Base-by-base conservation (phyloP, 169 alveolate genomes). In the Plasmodium gaboni region DNA sequence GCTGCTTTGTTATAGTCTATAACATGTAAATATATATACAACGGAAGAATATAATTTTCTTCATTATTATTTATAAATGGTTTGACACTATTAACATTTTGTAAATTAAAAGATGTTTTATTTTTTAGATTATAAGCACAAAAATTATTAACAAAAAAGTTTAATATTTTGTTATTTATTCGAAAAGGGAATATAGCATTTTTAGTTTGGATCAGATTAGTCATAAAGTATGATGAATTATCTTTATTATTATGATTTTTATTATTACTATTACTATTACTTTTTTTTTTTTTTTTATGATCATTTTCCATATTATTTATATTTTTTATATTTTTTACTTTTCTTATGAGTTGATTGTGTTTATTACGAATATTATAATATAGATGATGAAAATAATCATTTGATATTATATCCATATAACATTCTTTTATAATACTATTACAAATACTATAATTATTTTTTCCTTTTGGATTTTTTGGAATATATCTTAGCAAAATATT, bases 1-100 rank as follows among this genome's bases (percentile, higher is more conserved):
- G 90, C 90, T 22, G 90, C 90, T 68, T 80, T 68, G 48, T 80
- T 80, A 50, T 80, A 80, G 69, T 80, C 83, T 68, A 80, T 80
- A 10, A 80, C 90, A 68, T 80, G 90, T 24, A 80, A 61, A 48
- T 80, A 80, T 32, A 80, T 68, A 28, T 80, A 80, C 19, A 80
- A 50, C 9, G 90, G 90, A 26, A 80, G 55, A 15, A 51, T 1
- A 3, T 15, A 32, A 80, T 68, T 48, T 42, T 67, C 86, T 19
- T 24, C 73, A 55, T 68, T 63, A 32, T 53, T 42, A 53, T 65
- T 17, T 17, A 64, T 48, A 60, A 42, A 44, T 22, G 48, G n/a
- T 15, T 38, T 64, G 19, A 17, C 67, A 19, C 13, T 55, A 8
- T 50, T 64, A 6, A 15, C 22, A n/a, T 78, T 78, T 65, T 46